phyloP scores from a whole-genome alignment of 768 basidiomycete genomes.

The Suillus discolor region DNA sequence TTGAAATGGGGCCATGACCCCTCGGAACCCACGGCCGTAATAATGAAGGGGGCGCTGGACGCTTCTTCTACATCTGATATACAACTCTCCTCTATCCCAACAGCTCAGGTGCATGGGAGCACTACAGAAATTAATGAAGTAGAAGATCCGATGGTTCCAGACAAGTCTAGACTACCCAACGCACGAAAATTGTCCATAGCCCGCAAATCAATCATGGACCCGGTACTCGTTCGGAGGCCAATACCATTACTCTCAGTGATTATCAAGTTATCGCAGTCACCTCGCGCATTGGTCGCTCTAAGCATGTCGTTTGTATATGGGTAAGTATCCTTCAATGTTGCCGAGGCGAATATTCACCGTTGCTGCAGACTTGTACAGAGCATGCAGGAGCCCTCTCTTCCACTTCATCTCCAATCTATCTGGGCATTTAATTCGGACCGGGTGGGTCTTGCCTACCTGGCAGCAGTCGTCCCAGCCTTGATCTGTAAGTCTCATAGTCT shows the following conservation, averaged over 20 bases:
- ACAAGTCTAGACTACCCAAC: not conserved
- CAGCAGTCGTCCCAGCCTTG: conserved; percentile 62
- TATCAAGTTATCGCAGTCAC: conserved; percentile 42
- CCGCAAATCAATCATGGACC: conserved; percentile 10
- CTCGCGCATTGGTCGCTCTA: conserved; percentile 51
- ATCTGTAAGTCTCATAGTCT: conserved; percentile 51
- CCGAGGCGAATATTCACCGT: conserved; percentile 5
- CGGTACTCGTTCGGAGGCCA: conserved; percentile 21
- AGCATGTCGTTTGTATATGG: conserved; percentile 54
- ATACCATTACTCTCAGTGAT: conserved; percentile 47
- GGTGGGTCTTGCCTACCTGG: conserved; percentile 72
- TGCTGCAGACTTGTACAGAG: conserved; percentile 46
- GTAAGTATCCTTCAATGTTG: conserved; percentile 33
- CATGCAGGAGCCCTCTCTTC: conserved; percentile 58
- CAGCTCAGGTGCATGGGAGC: not conserved
- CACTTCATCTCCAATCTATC: conserved; percentile 51
- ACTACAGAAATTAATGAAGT: not conserved
- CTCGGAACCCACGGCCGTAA: conserved; percentile 10
- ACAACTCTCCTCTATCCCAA: not conserved
- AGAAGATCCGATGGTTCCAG: not conserved
- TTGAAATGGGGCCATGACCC: conserved; percentile 51
- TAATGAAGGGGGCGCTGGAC: not conserved
- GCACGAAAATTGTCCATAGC: not conserved
- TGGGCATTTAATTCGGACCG: conserved; percentile 50
- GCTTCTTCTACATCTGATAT: not conserved